These are phyloP conservation scores for Botrytis aclada DNA, from an alignment of 2,329 filamentous ascomycete genomes.

Conservation along the genomic window DNA sequence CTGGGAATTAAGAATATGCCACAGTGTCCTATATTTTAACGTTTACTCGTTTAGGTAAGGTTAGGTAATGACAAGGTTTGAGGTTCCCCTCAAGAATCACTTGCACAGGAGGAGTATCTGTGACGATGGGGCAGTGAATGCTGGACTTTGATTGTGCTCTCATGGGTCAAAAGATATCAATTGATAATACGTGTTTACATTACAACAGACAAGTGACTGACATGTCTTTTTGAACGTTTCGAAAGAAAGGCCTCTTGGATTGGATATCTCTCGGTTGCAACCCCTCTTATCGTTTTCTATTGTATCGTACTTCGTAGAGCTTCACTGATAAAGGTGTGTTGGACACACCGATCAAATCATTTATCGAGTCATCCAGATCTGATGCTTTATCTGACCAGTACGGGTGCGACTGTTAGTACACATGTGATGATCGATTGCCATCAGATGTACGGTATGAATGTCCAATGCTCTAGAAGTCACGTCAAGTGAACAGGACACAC, in stretches of 20 bases:
- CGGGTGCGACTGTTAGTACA: background rate
- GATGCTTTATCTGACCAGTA: background rate
- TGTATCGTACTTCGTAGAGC: background rate
- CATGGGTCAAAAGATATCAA: background rate
- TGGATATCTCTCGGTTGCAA: background rate
- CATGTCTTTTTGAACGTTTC: too few species aligned
- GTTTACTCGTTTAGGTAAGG: constrained; percentile 20
- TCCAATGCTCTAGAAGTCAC: too few species aligned
- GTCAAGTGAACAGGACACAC: background rate
- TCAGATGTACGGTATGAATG: background rate
- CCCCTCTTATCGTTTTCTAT: background rate
- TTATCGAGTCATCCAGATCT: background rate
- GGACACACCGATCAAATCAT: background rate
- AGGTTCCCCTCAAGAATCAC: background rate
- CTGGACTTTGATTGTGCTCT: background rate
- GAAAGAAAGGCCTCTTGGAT: background rate
- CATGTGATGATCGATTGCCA: background rate
- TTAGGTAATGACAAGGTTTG: background rate
- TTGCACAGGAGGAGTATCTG: too few species aligned
- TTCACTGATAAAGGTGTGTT: background rate
- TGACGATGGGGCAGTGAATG: background rate
- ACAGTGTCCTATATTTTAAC: constrained; percentile 20
- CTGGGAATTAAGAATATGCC: constrained; percentile 21
- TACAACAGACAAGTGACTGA: too few species aligned
- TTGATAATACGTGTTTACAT: background rate